Base-by-base conservation (phyloP, 2,329 filamentous ascomycete genomes). In the Sporothrix inflata region DNA sequence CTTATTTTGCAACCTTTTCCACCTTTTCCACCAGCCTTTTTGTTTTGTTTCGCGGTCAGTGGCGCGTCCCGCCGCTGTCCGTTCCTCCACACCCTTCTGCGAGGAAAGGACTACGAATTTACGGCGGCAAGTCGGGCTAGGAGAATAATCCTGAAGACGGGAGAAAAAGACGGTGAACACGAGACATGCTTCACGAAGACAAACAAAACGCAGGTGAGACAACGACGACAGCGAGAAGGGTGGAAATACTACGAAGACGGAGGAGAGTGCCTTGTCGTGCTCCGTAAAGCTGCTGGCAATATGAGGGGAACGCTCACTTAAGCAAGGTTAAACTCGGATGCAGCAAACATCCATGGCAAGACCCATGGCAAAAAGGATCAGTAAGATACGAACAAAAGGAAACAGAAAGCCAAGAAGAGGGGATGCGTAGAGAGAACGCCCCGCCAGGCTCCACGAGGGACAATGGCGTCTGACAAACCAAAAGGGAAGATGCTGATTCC, bases 121-220 rank as follows among this genome's bases (percentile, higher is more conserved):
- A 19, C 60, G 67, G 38, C 68, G 68, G 68, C 53, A 61, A 70
- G 19, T 45, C 51, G 51, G 51, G 24, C 47, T 60, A 71, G 30
- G 69, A 53, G 27, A 53, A 71, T 51, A 63, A 63, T 40, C n/a
- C 45, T 14, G 14, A 65, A 61, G 30, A 61, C 53, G n/a, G 49
- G 2, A 21, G 16, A 34, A 65, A 66, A 66, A 66, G 63, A 66
- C 63, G 45, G 63, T 66, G 45, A 66, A 66, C 24, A 49, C 21
- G n/a, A 65, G 38, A 42, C 38, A 65, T 27, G 60, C n/a, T n/a
- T 45, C 45, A 7, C 60, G 9, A 14, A 27, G 14, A 4, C 5
- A 14, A 24, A 16, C 34, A 21, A 65, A 65, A 65, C 60, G 14
- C 60, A 65, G 38, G 60, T 65, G 60, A 65, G 60, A 45, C 60